A percentile compares a stretch with the other conserved stretches of the same genome.
These are phyloP conservation scores for Glonium stellatum DNA, from an alignment of 495 filamentous ascomycete species.

Conservation along the genomic window DNA sequence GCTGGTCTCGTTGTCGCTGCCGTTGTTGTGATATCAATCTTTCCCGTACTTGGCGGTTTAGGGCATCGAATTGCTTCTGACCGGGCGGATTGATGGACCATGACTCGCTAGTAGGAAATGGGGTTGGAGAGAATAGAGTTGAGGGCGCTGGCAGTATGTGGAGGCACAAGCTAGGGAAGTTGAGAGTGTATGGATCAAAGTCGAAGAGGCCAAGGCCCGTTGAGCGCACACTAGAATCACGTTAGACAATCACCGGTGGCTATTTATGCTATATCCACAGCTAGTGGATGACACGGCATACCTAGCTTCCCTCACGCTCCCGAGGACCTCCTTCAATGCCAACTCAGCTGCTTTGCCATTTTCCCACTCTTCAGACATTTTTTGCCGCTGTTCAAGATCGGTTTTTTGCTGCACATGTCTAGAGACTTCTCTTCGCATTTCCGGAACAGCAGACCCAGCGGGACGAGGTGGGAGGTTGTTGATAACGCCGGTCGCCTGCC, in stretches of 20 bases:
- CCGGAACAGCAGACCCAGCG: constrained; percentile 35
- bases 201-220: constrained; percentile 48
- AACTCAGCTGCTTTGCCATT: constrained; percentile 73
- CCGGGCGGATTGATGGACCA: constrained; percentile 71
- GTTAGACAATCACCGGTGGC: neutral
- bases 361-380: constrained; percentile 57
- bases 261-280: neutral
- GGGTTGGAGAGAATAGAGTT: constrained; percentile 61
- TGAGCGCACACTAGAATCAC: constrained; percentile 9
- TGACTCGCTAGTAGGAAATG: constrained; percentile 60
- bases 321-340: constrained; percentile 71
- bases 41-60: constrained; percentile 57
- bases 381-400: constrained; percentile 51
- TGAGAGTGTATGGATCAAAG: constrained; percentile 72
- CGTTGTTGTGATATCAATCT: constrained; percentile 21
- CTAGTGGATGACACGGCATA: constrained; percentile 37
- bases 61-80: constrained; percentile 59
- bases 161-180: constrained; percentile 74
- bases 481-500: constrained; percentile 76
- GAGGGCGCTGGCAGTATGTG: constrained; percentile 72
- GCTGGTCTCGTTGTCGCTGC: constrained; percentile 50
- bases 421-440: constrained; percentile 36
- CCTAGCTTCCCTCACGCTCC: constrained; percentile 75
- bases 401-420: constrained; percentile 47
- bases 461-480: constrained; percentile 58